A percentile compares a stretch with the other conserved stretches of the same genome.
phyloP scores from a whole-genome alignment of 83 land plant species.

The Isoetes engelmannii region DNA sequence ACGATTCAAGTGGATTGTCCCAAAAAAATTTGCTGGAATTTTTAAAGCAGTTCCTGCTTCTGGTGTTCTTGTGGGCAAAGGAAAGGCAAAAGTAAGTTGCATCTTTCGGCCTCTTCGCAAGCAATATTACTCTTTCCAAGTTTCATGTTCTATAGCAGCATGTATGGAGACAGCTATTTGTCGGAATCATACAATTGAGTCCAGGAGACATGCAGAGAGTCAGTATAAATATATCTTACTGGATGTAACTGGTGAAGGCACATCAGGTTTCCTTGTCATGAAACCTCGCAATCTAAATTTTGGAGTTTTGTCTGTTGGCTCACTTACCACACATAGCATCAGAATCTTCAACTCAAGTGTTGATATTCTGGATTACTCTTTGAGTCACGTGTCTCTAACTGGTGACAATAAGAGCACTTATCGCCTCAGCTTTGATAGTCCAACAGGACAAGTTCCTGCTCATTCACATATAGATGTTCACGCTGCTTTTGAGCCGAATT shows the following conservation, averaged over 20 bases:
- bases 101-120: slow-evolving; percentile 21
- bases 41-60: slow-evolving; percentile 18
- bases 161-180: slow-evolving; percentile 23
- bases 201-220: slow-evolving; percentile 14
- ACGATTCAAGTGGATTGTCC: slow-evolving; percentile 21
- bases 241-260: slow-evolving; percentile 28
- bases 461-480: not conserved
- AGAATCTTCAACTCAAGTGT: slow-evolving; percentile 20
- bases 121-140: slow-evolving; percentile 17
- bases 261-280: slow-evolving; percentile 11
- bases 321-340: slow-evolving; percentile 17
- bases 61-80: slow-evolving; percentile 26
- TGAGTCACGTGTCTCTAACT: not conserved
- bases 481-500: slow-evolving; percentile 12
- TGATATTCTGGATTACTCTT: slow-evolving; percentile 17
- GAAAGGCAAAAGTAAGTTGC: slow-evolving; percentile 14
- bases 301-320: slow-evolving; percentile 12
- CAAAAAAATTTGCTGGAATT: slow-evolving; percentile 16
- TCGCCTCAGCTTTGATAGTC: slow-evolving; percentile 11
- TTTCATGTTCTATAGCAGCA: slow-evolving; percentile 21
- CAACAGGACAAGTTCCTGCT: slow-evolving; percentile 17
- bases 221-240: slow-evolving; percentile 10
- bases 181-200: slow-evolving; percentile 17
- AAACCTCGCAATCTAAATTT: slow-evolving; percentile 16
- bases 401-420: not conserved